Base-by-base conservation (phyloP, 208 protist genomes). In the Leishmania gerbilli region DNA sequence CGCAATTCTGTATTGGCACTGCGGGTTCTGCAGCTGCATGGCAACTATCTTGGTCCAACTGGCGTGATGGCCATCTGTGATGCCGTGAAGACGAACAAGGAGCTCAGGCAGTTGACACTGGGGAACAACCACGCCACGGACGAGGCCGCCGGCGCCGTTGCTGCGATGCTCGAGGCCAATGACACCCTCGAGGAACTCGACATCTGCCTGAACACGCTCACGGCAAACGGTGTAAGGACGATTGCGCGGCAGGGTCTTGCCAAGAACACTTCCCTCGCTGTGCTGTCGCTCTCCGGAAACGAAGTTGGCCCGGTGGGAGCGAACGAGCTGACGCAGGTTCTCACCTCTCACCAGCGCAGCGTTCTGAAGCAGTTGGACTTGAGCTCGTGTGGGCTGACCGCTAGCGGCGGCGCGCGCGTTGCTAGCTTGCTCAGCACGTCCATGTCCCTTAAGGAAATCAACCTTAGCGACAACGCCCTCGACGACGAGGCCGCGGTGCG, bases 51-150 rank as follows among this genome's bases (percentile, higher is more conserved):
- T 4, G 91, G 92, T 15, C 74, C 77, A 19, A 37, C 45, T 3
- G 95, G 95, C 3, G 84, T 96, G 21, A n/a, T 55, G 1, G 69
- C 42, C 27, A 92, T 96, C 65, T 92, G 89, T 74, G 51, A 79
- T 19, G 91, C 93, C 9, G 76, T 97, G 51, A 77, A 77, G 74
- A 71, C 55, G 24, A 97, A 97, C 87, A 87, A 83, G 19, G 88
- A 88, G 79, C 71, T 97, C 13, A 88, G 80, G 45, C 79, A 83
- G 17, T 79, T 97, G 27, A 93, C 88, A 5, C 74, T 96, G 7
- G 95, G 95, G 40, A 96, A 95, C 87, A 97, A 97, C 79, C 86
- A 96, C 82, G 93, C 91, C 55, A 95, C 91, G 0, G 95, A 96
- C 74, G 93, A 83, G n/a, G 79, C 87, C 0, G 85, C 88, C 11